These are phyloP conservation scores for Fomitiporia mediterranea DNA, from an alignment of 1,284 basidiomycete genomes.

Conservation along the genomic window DNA sequence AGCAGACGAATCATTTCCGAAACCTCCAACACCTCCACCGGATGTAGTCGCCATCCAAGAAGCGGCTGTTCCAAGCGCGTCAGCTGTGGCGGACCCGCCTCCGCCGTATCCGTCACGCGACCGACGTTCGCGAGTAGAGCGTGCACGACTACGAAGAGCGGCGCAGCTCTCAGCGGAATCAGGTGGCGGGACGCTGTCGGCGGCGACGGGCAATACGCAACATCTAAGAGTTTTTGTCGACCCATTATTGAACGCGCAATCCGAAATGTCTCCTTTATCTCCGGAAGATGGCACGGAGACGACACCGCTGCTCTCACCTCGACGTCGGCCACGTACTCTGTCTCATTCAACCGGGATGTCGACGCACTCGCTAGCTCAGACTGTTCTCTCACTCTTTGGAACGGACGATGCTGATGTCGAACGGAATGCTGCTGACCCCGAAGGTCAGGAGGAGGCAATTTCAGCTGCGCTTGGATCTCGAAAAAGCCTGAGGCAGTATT, in stretches of 20 bases:
- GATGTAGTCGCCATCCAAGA: background rate
- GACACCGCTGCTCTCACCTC: conserved; percentile 39
- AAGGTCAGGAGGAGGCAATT: conserved; percentile 27
- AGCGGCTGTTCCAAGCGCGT: conserved; percentile 8
- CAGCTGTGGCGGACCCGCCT: conserved; percentile 45
- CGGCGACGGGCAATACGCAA: conserved; percentile 27
- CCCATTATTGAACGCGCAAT: conserved; percentile 21
- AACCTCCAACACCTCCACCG: conserved; percentile 12
- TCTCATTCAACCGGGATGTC: conserved; percentile 49
- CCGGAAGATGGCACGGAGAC: conserved; percentile 33
- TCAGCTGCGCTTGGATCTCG: conserved; percentile 26
- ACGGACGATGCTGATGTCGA: conserved; percentile 36
- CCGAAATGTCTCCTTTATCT: conserved; percentile 15
- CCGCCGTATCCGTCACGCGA: conserved; percentile 61
- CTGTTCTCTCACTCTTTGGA: conserved; percentile 56
- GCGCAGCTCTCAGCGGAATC: conserved; percentile 27
- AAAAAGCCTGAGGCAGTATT: conserved; percentile 48
- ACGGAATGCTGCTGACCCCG: background rate
- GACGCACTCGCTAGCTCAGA: conserved; percentile 62
- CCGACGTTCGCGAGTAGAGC: conserved; percentile 37
- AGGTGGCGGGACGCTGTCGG: background rate
- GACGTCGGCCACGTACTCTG: conserved; percentile 41
- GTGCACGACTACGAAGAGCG: conserved; percentile 28
- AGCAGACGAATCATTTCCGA: background rate
- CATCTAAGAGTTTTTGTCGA: conserved; percentile 29